Conservation (phyloP, 2,329 filamentous ascomycete species). For the Verticillium isaacii region DNA sequence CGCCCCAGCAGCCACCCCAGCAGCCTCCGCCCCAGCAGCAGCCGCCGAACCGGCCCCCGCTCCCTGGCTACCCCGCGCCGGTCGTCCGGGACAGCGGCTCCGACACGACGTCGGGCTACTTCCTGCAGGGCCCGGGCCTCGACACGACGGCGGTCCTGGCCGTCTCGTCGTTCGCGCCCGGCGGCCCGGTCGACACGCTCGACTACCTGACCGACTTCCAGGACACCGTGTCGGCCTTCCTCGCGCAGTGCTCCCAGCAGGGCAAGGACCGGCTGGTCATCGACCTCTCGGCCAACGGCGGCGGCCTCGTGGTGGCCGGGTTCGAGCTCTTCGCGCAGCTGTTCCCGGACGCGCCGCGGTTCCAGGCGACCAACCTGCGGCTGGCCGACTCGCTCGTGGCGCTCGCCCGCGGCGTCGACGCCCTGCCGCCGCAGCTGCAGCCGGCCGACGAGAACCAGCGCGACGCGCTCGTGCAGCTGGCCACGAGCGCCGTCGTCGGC, state of each 20-base stretch:
- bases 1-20: not conserved
- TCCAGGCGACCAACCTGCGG: conserved; percentile 45
- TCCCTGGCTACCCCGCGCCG: conserved; percentile 23
- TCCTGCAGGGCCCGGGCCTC: conserved; percentile 26
- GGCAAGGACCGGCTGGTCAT: conserved; percentile 58
- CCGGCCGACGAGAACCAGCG: conserved; percentile 17
- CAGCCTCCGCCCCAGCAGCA: not conserved
- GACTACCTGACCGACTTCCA: conserved; percentile 24
- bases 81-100: conserved; percentile 21
- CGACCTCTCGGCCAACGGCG: conserved; percentile 53
- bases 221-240: conserved; percentile 21
- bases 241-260: conserved; percentile 27
- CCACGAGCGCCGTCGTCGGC: conserved; percentile 36
- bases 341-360: conserved; percentile 45
- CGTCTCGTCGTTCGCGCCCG: conserved; percentile 19
- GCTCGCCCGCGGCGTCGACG: conserved; percentile 31
- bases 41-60: conserved; percentile 5
- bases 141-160: conserved; percentile 27
- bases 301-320: conserved; percentile 54
- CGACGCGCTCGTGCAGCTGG: conserved; percentile 38
- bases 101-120: conserved; percentile 26
- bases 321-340: conserved; percentile 58
- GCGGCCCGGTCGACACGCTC: conserved; percentile 8
- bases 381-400: conserved; percentile 40
- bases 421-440: conserved; percentile 21